Conservation (phyloP, 139 green algal species). For the Chlorella sp. region DNA sequence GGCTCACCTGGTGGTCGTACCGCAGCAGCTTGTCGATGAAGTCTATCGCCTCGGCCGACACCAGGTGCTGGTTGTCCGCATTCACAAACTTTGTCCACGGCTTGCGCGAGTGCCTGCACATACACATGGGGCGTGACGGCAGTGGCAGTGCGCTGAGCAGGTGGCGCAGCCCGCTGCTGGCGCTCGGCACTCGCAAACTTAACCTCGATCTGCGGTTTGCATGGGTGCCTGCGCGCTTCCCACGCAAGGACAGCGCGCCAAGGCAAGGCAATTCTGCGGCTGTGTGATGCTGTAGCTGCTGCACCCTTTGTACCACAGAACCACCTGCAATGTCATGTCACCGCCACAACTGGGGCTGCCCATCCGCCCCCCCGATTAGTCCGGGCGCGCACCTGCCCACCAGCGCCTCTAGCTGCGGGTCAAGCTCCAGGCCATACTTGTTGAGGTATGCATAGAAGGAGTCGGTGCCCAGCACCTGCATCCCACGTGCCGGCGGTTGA, state of each 20-base stretch:
- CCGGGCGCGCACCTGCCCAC: slow-evolving; percentile 15
- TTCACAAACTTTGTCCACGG: slow-evolving; percentile 97
- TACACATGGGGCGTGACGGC: no score
- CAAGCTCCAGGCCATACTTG: slow-evolving; percentile 83
- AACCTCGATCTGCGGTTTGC: background rate
- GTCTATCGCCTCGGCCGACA: slow-evolving; percentile 93
- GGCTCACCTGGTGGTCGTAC: slow-evolving; percentile 75
- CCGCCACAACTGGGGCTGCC: no score
- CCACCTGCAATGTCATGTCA: background rate
- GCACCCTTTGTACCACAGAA: background rate
- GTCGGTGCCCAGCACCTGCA: slow-evolving; percentile 94
- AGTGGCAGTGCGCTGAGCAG: no score
- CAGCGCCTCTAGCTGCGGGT: slow-evolving; percentile 5
- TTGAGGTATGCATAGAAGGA: slow-evolving; percentile 89
- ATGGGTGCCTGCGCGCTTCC: no score
- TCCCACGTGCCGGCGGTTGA: no score
- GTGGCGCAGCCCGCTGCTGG: no score
- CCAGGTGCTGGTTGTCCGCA: slow-evolving; percentile 95
- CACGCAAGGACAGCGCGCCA: no score
- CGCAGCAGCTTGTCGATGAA: slow-evolving; percentile 96
- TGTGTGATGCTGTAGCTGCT: no score
- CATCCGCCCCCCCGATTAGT: no score
- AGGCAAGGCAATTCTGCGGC: no score
- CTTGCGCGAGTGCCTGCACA: slow-evolving; percentile 64
- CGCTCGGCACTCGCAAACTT: background rate